Evolutionary conservation across 805 yeast genomes (phyloP), one percentile per base, ranked within the genome.

Genomic region (Hanseniaspora mollemarum): DNA sequence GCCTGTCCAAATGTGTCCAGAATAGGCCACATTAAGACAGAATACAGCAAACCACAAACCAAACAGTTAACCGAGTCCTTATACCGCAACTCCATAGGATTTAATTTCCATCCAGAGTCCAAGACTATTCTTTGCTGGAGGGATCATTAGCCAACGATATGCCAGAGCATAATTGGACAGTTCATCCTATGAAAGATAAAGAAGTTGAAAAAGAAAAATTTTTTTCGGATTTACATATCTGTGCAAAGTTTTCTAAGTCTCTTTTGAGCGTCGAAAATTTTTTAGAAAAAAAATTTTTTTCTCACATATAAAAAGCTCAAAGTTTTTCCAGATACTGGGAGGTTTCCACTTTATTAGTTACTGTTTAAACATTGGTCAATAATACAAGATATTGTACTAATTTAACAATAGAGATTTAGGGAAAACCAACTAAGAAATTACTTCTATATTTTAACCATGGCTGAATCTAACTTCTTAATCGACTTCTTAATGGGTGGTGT

Each of bases 401-500:
- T 53, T 51, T 26, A 50, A 37, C 56, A 45, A 59, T 33, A 26
- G 36, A 4, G 21, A 5, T 7, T 15, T 26, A 18, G 9, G 10
- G 8, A 49, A 38, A 43, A 32, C 44, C 43, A 43, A 7, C 38
- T 38, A 50, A 50, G 48, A 50, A 38, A 19, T 25, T 29, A 36
- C 48, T 32, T 43, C 24, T 41, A 49, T 12, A 50, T 10, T 33
- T n/a, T 22, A 40, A 48, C 35, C 51, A 66, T 67, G 56, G 63
- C 66, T 57, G 65, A 65, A 57, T 70, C 80, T 55, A 67, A 70
- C 62, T 77, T 77, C 70, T 63, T 71, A 62, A 64, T 74, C 66
- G 83, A 80, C 70, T 85, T 85, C 79, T 66, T 85, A 74, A 87
- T 88, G 96, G 96, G 96, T 75, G 96, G 96, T 87, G 94, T 87